Base-by-base conservation (phyloP, 2,329 filamentous ascomycete species). In the Teratosphaeria epicoccoides region DNA sequence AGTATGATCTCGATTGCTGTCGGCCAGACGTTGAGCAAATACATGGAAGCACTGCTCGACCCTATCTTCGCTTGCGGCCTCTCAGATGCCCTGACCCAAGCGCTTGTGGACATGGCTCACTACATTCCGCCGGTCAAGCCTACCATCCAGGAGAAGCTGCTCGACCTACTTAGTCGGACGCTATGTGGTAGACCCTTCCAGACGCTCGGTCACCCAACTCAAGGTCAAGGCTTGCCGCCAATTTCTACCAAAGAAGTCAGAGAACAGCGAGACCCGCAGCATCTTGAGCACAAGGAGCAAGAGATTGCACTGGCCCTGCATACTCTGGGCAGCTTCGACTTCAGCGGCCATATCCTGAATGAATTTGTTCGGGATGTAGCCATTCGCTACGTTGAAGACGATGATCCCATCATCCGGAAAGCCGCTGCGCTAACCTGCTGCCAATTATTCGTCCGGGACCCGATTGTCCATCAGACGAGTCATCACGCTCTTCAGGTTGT, bases 291-390 rank as follows among this genome's bases (percentile, higher is more conserved):
- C 50, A 76, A 85, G 54, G 90, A 94, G 66, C 77, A 83, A 7
- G 91, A 98, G 66, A 87, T 98, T 56, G 94, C 94, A 57, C 76
- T 98, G 49, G 93, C 93, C 3, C 77, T 98, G 14, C 90, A 95
- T 63, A 98, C 94, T 0, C 76, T 98, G 0, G 94, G 93, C n/a
- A 96, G 89, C 66, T 98, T 98, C 63, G 93, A 98, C 68, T 98
- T 98, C 64, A 84, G 76, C 28, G 83, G 88, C 1, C 89, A 97
- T 63, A 86, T 96, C 14, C 74, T 99, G 14, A 99, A 99, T 63
- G 94, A 99, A 67, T 99, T 99, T 61, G 93, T 98, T 24, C 87
- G 93, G 23, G 93, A 99, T 66, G 93, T 98, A 47, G 93, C 94
- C 3, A 94, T 98, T 65, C 93, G 91, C 67, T 99, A 96, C 62